Percentiles rank a stretch among this genome's conserved stretches.
Evolutionary conservation across 2,329 filamentous ascomycete genomes (phyloP).

Genomic region (Alternaria sp.): DNA sequence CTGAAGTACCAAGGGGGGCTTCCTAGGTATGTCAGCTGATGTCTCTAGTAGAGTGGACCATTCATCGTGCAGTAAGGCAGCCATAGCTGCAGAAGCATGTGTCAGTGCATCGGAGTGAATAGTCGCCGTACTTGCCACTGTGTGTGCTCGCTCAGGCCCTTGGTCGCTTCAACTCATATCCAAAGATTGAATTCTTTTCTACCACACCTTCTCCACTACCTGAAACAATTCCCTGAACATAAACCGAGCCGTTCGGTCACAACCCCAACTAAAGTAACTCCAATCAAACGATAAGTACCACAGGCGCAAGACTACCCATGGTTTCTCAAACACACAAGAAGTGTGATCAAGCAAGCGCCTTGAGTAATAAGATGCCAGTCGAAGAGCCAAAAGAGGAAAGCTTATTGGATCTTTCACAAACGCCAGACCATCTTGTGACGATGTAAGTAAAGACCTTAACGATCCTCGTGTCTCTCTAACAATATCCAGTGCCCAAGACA

Average conservation of each 20-base stretch:
- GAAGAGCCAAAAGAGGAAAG: not conserved
- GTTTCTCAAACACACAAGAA: not conserved
- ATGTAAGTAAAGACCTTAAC: not conserved
- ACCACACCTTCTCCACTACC: not conserved
- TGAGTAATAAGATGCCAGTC: not conserved
- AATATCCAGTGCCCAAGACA: not conserved
- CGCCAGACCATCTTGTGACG: not conserved
- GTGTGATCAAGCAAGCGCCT: not conserved
- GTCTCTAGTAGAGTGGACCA: not conserved
- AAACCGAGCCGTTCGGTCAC: not conserved
- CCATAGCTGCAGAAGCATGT: not conserved
- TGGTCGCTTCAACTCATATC: not conserved
- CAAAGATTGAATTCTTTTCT: not conserved
- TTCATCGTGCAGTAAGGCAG: not conserved
- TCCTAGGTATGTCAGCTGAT: not conserved
- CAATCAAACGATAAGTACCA: not conserved
- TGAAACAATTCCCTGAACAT: not conserved
- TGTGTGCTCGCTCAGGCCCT: rapidly evolving
- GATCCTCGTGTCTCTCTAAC: not conserved
- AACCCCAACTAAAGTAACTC: not conserved
- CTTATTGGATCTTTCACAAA: not conserved
- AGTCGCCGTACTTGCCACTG: not conserved
- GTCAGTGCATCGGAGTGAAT: not conserved
- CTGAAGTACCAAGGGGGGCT: too few species aligned
- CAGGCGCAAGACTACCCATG: not conserved